These are phyloP conservation scores for Leccinum huronense DNA, from an alignment of 1,284 basidiomycete species.

Conservation along the genomic window DNA sequence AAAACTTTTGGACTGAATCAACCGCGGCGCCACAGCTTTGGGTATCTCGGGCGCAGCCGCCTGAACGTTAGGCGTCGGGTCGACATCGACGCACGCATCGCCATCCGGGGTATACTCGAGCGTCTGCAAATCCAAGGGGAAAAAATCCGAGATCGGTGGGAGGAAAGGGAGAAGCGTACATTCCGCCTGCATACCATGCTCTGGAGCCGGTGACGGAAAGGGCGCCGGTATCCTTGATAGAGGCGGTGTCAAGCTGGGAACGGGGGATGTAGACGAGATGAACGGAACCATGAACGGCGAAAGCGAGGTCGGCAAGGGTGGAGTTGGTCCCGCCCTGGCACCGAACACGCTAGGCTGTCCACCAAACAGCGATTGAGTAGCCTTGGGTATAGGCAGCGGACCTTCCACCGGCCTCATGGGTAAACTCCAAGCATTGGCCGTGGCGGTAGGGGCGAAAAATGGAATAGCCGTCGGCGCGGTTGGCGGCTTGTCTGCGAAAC, in stretches of 20 bases:
- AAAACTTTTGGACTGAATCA: conserved; percentile 39
- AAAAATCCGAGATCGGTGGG: too few species aligned
- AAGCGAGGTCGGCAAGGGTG: conserved; percentile 11
- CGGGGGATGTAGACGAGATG: background rate
- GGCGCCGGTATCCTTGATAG: conserved; percentile 14
- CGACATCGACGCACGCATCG: conserved; percentile 25
- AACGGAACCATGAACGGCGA: conserved; percentile 7
- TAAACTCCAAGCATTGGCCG: conserved; percentile 3
- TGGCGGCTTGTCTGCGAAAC: conserved; percentile 4
- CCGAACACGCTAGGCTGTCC: conserved; percentile 14
- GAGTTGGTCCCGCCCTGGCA: conserved; percentile 14
- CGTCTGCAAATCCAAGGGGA: conserved; percentile 22
- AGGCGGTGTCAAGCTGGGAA: conserved; percentile 12
- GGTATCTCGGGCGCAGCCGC: conserved; percentile 28
- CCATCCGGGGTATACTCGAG: conserved; percentile 18
- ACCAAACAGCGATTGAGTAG: conserved; percentile 9
- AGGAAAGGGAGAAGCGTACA: conserved; percentile 49
- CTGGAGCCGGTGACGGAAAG: conserved; percentile 33
- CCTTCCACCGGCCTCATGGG: conserved; percentile 17
- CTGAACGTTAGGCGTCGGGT: conserved; percentile 30
- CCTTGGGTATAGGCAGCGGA: conserved; percentile 1
- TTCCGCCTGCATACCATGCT: conserved; percentile 64
- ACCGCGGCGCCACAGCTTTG: conserved; percentile 28
- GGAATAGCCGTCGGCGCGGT: background rate
- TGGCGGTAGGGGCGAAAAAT: background rate